Evolutionary conservation across 108 stramenopile genomes (phyloP).

Genomic region (Skeletonema marinoi): DNA sequence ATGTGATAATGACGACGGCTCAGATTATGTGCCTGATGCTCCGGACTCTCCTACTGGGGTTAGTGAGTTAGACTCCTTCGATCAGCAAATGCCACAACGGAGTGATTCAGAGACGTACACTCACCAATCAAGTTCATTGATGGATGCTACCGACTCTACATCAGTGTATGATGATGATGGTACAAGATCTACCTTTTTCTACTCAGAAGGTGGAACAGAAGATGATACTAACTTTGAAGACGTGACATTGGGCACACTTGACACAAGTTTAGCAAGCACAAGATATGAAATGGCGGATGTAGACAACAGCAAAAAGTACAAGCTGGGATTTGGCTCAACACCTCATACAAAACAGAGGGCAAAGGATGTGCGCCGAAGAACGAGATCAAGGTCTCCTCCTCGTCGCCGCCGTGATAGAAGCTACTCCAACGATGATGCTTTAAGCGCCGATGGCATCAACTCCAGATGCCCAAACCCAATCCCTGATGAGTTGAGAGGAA

Average conservation of each 20-base stretch:
- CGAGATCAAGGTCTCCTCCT: neutral
- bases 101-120: slow-evolving; percentile 1
- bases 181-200: neutral
- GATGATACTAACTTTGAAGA: slow-evolving; percentile 6
- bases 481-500: neutral
- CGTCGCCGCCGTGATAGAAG: neutral
- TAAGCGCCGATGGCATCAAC: neutral
- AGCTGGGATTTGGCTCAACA: neutral
- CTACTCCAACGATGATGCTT: slow-evolving; percentile 7
- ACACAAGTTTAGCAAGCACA: neutral
- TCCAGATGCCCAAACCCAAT: slow-evolving; percentile 8
- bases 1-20: neutral
- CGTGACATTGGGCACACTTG: neutral
- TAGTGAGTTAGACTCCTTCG: neutral
- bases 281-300: neutral
- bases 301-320: neutral
- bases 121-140: slow-evolving; percentile 7
- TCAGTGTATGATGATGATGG: slow-evolving; percentile 12
- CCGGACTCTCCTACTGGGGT: slow-evolving; percentile 12
- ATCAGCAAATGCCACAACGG: neutral
- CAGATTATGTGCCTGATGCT: neutral
- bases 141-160: slow-evolving; percentile 15
- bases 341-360: neutral
- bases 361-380: neutral
- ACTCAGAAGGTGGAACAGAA: neutral